Conservation (phyloP, 2,329 filamentous ascomycete species). For the Apiospora kogelbergensis region DNA sequence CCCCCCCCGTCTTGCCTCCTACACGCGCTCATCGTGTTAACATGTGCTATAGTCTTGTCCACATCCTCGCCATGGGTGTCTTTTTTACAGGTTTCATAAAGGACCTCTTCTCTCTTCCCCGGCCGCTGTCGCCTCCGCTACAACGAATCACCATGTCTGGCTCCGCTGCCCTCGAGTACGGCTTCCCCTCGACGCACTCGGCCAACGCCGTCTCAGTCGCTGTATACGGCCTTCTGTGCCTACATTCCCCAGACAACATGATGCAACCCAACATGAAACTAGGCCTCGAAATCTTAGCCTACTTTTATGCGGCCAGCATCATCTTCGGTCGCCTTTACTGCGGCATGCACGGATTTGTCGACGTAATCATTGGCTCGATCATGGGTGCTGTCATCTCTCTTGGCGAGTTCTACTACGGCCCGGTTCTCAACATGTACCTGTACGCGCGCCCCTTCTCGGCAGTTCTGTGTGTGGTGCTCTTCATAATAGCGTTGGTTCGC, state of each 20-base stretch:
- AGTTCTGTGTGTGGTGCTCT: conserved; percentile 61
- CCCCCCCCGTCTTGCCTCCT: conserved; percentile 20
- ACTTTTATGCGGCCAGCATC: conserved; percentile 87
- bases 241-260: conserved; percentile 65
- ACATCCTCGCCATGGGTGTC: conserved; percentile 75
- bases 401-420: conserved; percentile 60
- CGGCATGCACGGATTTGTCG: conserved; percentile 96
- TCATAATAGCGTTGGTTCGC: conserved; percentile 75
- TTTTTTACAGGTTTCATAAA: conserved; percentile 93
- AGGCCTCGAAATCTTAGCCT: conserved; percentile 67
- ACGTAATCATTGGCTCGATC: conserved; percentile 78
- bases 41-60: conserved; percentile 55
- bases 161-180: conserved; percentile 91
- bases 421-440: conserved; percentile 69
- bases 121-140: conserved; percentile 87
- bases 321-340: conserved; percentile 91
- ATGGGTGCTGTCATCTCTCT: conserved; percentile 68
- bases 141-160: conserved; percentile 97
- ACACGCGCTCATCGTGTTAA: not conserved
- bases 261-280: conserved; percentile 59
- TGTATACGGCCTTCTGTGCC: conserved; percentile 73
- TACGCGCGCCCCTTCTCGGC: conserved; percentile 63
- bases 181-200: conserved; percentile 95
- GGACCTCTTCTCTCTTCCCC: conserved; percentile 87
- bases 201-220: conserved; percentile 96